A percentile compares a stretch with the other conserved stretches of the same genome.
These are phyloP conservation scores for Saturnispora halmiae DNA, from an alignment of 805 yeast genomes.

Conservation along the genomic window DNA sequence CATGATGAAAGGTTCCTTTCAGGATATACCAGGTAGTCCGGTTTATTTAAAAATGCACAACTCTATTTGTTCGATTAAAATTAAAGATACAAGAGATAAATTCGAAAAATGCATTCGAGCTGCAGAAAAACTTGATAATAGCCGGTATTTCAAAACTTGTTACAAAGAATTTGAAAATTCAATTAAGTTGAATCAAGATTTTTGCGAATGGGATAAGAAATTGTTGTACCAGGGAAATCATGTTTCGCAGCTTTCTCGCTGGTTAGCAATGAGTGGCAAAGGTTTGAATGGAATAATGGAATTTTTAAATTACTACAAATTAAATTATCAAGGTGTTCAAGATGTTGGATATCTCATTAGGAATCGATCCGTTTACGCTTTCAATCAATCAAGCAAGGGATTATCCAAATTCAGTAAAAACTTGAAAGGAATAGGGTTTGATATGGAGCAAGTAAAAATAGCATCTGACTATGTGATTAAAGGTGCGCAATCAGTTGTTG, in stretches of 20 bases:
- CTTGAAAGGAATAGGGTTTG: not conserved
- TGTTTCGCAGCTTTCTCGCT: not conserved
- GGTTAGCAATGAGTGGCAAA: not conserved
- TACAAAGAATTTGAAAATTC: not conserved
- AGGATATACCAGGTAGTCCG: slow-evolving; percentile 1
- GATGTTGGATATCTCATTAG: not conserved
- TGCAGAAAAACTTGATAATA: not conserved
- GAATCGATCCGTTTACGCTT: not conserved
- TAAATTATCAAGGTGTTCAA: not conserved
- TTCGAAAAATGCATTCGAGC: not conserved
- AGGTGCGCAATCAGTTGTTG: slow-evolving; percentile 1
- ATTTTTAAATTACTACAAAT: not conserved
- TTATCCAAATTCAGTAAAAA: not conserved
- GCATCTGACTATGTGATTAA: not conserved
- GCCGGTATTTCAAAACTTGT: not conserved
- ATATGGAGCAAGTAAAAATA: not conserved
- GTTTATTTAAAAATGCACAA: slow-evolving; percentile 1
- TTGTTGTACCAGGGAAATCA: not conserved
- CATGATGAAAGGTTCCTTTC: not conserved
- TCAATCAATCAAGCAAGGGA: not conserved
- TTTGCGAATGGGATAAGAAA: slow-evolving; percentile 1
- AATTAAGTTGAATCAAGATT: not conserved
- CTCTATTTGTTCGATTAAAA: not conserved
- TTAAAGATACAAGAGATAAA: not conserved
- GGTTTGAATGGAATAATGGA: not conserved